Evolutionary conservation across 352 stramenopile species (phyloP), one percentile per base, ranked within the genome.

Genomic region (Phytophthora palmivora): DNA sequence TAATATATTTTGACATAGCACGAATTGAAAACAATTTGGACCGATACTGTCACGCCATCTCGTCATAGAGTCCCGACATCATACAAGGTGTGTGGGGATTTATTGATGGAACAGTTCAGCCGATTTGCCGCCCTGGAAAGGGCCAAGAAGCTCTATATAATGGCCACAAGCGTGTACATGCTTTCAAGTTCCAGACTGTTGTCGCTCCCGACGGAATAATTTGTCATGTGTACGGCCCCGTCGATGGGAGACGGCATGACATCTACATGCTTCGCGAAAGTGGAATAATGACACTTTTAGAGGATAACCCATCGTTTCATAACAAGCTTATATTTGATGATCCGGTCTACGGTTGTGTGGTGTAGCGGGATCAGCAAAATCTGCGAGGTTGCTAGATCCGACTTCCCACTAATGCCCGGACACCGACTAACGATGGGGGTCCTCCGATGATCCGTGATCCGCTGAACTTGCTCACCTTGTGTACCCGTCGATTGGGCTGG

Each of bases 191-290:
- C 15, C 34, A 47, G 18, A 56, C 48, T 19, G 48, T 56, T 3
- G 48, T 56, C 4, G 22, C 48, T 6, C 36, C 48, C 4, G 48
- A 56, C n/a, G 48, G 48, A 8, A 46, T 47, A 4, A 56, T 56
- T 38, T 56, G 2, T 15, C 36, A 46, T 34, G 9, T 32, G 18
- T 56, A 33, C 24, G 48, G 36, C 4, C 48, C 36, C 0, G 36
- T 56, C 7, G 48, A 56, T 6, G 48, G 48, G 16, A 19, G 36
- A 21, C 36, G 21, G 10, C 48, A 47, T 36, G 36, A 56, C 26
- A 43, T 56, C 0, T 45, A 37, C 15, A 38, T 56, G 36, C 22
- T 56, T 12, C 22, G 22, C 4, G 48, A 56, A 19, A 47, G 21
- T n/a, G 48, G 21, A 2, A 3, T 46, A 8, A 45, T 18, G 19